phyloP scores from a whole-genome alignment of 306 rosid genomes.

The Bauhinia variegata region DNA sequence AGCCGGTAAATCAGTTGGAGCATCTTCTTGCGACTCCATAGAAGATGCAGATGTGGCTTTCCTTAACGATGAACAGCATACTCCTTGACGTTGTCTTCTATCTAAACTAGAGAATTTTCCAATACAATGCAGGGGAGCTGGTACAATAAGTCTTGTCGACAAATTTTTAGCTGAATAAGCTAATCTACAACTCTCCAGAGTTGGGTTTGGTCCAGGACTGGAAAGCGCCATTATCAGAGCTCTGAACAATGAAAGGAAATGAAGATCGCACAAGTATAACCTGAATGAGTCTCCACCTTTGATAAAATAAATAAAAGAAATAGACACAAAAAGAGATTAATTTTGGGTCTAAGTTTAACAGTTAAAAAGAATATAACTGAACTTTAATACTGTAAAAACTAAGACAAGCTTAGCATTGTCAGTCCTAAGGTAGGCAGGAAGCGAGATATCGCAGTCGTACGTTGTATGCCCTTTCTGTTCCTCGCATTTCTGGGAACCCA shows the following conservation, averaged over 20 bases:
- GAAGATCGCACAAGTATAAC: conserved; percentile 24
- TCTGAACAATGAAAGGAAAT: conserved; percentile 28
- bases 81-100: conserved; percentile 41
- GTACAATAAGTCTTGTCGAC: conserved; percentile 61
- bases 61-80: conserved; percentile 53
- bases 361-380: conserved; percentile 2
- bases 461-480: not conserved
- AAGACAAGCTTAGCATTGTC: not conserved
- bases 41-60: conserved; percentile 54
- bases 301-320: conserved; percentile 22
- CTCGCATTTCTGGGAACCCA: not conserved
- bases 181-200: conserved; percentile 49
- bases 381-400: not conserved
- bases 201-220: conserved; percentile 54
- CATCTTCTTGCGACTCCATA: conserved; percentile 50
- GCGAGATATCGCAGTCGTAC: conserved; percentile 7
- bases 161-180: conserved; percentile 53
- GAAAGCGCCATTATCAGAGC: conserved; percentile 65
- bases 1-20: conserved; percentile 33
- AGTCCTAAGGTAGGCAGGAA: not conserved
- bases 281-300: conserved; percentile 7
- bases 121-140: conserved; percentile 45
- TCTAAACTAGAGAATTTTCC: conserved; percentile 40
- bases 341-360: not conserved
- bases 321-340: conserved; percentile 24